Evolutionary conservation across 169 alveolate species (phyloP), one percentile per base, ranked within the genome.

Genomic region (Plasmodium cynomolgi): DNA sequence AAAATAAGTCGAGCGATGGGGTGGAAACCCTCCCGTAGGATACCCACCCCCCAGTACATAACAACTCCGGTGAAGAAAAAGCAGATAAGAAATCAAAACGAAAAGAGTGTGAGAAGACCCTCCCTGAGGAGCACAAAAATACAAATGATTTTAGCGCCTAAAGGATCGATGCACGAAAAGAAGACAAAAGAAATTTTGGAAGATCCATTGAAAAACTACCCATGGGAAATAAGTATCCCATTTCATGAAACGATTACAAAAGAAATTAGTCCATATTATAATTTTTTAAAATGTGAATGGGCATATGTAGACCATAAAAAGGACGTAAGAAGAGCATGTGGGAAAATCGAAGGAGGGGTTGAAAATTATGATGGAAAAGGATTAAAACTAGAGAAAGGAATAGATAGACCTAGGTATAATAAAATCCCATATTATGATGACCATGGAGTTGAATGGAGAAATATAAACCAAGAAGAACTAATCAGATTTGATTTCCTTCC

Each of bases 361-460:
- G 96, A 93, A 50, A 96, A 96, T 83, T 96, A 96, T 86, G 95
- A 95, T 56, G 98, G 98, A 2, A 95, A 92, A 92, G 98, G 98
- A 3, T 93, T 96, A n/a, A 77, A 75, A 41, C 50, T 96, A 62
- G 93, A 88, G 31, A 94, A 86, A 56, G 98, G 98, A 8, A 50
- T 77, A 77, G 98, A 96, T 74, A 84, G 98, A 62, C 97, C 91
- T 41, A 93, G 98, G 33, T 95, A 96, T 54, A 95, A 94, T 73
- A 73, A 81, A 74, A 71, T 94, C 54, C 97, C 97, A 37, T 96
- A 96, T 68, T 77, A 92, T 75, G 47, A 73, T 92, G 98, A 96
- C 71, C 98, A 96, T 88, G 98, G 98, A 8, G 93, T 80, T 11
- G 58, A 72, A 23, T 96, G 96, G 97, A 92, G 98, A 73, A 86